Conservation (phyloP, 2,329 filamentous ascomycete genomes). For the Cadophora luteo-olivacea region DNA sequence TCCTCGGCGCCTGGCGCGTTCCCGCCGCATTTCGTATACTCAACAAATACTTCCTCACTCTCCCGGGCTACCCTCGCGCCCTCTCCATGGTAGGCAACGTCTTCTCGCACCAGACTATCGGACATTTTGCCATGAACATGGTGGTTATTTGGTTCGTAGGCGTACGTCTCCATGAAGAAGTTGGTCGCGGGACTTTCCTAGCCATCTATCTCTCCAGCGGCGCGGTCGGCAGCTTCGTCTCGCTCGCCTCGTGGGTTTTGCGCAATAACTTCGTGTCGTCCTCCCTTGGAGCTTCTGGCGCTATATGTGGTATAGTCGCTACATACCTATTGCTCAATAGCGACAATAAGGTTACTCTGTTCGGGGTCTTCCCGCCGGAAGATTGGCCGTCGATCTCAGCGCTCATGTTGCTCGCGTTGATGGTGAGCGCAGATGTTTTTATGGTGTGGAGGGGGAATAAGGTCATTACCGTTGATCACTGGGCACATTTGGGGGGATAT, state of each 20-base stretch:
- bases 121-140: slow-evolving; percentile 72
- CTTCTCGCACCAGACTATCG: slow-evolving; percentile 71
- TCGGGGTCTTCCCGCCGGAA: slow-evolving; percentile 61
- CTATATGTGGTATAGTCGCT: slow-evolving; percentile 64
- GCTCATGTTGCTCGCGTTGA: slow-evolving; percentile 58
- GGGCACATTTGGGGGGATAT: slow-evolving; percentile 48
- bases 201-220: slow-evolving; percentile 69
- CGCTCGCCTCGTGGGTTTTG: slow-evolving; percentile 54
- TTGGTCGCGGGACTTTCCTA: slow-evolving; percentile 72
- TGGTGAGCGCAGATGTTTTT: slow-evolving; percentile 57
- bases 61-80: slow-evolving; percentile 69
- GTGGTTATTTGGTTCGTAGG: slow-evolving; percentile 70
- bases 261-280: slow-evolving; percentile 50
- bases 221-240: slow-evolving; percentile 62
- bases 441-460: slow-evolving; percentile 44
- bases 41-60: slow-evolving; percentile 72
- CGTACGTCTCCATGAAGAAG: slow-evolving; percentile 70
- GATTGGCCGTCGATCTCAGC: slow-evolving; percentile 59
- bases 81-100: slow-evolving; percentile 66
- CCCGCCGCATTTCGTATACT: slow-evolving; percentile 70
- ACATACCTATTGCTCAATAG: slow-evolving; percentile 68
- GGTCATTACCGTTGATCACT: slow-evolving; percentile 45
- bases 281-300: slow-evolving; percentile 71
- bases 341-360: slow-evolving; percentile 61
- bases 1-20: slow-evolving; percentile 66